Conservation (phyloP, 2,329 filamentous ascomycete species). For the Talaromyces sp. region DNA sequence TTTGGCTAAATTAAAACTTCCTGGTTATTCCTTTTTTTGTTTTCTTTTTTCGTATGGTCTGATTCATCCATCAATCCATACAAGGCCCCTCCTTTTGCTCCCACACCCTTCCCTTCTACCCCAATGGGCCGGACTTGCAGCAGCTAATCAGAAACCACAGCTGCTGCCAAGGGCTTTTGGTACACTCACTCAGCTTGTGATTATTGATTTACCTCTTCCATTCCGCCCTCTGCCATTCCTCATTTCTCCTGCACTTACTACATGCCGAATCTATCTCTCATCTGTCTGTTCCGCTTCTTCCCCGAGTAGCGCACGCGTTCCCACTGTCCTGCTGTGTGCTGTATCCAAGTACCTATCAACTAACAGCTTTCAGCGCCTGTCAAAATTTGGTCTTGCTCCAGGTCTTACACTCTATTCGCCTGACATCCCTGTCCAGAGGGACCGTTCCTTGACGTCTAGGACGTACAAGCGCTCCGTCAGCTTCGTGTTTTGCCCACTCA, state of each 20-base stretch:
- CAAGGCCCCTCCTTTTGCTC: slow-evolving; percentile 4
- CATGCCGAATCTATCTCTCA: neutral
- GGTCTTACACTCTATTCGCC: slow-evolving; percentile 11
- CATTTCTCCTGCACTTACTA: neutral
- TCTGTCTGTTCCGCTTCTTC: neutral
- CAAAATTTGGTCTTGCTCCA: slow-evolving; percentile 3
- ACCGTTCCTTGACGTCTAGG: slow-evolving; percentile 14
- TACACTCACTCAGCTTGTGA: neutral
- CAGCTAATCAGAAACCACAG: slow-evolving; percentile 7
- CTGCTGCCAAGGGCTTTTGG: slow-evolving; percentile 7
- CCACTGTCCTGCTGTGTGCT: slow-evolving; percentile 7
- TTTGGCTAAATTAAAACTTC: slow-evolving; percentile 11
- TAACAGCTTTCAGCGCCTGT: slow-evolving; percentile 13
- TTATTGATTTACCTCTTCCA: slow-evolving; percentile 5
- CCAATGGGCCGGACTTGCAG: slow-evolving; percentile 9
- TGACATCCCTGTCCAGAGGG: slow-evolving; percentile 13
- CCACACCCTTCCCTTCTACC: neutral
- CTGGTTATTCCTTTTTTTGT: slow-evolving; percentile 9
- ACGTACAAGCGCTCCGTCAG: slow-evolving; percentile 14
- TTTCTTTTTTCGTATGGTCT: neutral
- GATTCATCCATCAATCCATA: slow-evolving; percentile 2
- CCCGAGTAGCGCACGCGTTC: slow-evolving; percentile 9
- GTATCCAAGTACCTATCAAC: slow-evolving; percentile 6
- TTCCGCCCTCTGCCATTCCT: neutral
- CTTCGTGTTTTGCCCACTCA: slow-evolving; percentile 13